Base-by-base conservation (phyloP, 768 basidiomycete genomes). In the Macrolepiota albuminosa region DNA sequence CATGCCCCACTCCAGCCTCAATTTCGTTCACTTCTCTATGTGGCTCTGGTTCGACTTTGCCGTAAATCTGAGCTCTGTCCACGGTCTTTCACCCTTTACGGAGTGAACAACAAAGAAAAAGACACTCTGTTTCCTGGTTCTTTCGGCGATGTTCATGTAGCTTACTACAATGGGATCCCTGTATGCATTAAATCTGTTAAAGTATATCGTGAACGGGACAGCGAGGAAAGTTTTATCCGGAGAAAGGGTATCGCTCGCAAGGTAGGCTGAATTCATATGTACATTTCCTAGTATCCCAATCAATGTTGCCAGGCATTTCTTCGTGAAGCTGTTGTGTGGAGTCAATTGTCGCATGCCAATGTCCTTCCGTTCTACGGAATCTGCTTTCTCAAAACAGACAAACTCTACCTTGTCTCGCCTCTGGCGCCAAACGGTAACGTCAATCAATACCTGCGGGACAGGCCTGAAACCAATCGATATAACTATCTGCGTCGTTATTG, bases 351-450 rank as follows among this genome's bases (percentile, higher is more conserved):
- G 31, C 50, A 58, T 36, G 29, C 14, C 13, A 58, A 58, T 26
- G 31, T 58, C 26, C 49, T 58, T 42, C 57, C 57, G 21, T 58
- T 58, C 26, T 45, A 18, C 5, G 57, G 57, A 34, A 68, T 75
- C 16, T 69, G 64, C 56, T 59, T 58, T 47, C 57, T 54, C 3
- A 60, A 67, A 33, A 29, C 29, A 1, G 58, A 63, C 7, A 65
- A 70, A 49, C 61, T 75, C n/a, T 71, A 70, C 46, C 70, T 75
- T 29, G 72, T 76, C 1, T 73, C 73, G 0, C 73, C 75, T 8
- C 74, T 72, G 73, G 72, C 74, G 72, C 67, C 70, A 36, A 67
- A 73, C 40, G 75, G 76, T 0, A 71, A 73, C 43, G 61, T 74
- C 26, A 66, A 64, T 36, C 65, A 72, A 8, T 72, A 55, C 54